Evolutionary conservation across 1,284 basidiomycete species (phyloP).

Genomic region (Naganishia liquefaciens): DNA sequence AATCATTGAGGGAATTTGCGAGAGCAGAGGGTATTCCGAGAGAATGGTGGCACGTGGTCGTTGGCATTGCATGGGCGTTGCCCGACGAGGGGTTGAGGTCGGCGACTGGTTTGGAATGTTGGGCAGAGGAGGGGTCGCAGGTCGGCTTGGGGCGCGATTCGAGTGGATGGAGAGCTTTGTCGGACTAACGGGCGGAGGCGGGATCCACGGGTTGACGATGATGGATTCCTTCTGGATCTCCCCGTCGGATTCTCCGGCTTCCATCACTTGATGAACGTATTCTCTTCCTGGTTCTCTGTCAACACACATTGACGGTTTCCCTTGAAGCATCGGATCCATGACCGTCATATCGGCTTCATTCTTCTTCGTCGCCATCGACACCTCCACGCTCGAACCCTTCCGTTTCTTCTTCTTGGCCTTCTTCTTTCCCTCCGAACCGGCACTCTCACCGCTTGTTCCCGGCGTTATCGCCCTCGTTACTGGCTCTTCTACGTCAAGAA

Average conservation of each 20-base stretch:
- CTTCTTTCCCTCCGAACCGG: constrained; percentile 15
- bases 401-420: constrained; percentile 24
- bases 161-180: not conserved
- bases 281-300: not conserved
- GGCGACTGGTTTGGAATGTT: constrained; percentile 1
- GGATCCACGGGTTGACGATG: constrained; percentile 1
- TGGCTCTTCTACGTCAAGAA: not conserved
- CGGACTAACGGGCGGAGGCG: not conserved
- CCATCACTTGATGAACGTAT: not conserved
- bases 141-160: not conserved
- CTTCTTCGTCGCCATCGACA: not conserved
- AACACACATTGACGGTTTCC: not conserved
- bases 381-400: not conserved
- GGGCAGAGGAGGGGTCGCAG: constrained; percentile 1
- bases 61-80: too few species aligned
- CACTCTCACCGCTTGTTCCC: constrained; percentile 19
- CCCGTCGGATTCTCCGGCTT: not conserved
- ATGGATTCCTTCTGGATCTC: constrained; percentile 21
- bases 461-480: constrained; percentile 1
- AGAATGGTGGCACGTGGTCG: too few species aligned
- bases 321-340: not conserved
- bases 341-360: not conserved
- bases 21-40: too few species aligned
- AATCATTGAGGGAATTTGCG: not conserved
- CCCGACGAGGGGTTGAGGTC: too few species aligned